Evolutionary conservation across 108 stramenopile species (phyloP).

Genomic region (Skeletonema marinoi): DNA sequence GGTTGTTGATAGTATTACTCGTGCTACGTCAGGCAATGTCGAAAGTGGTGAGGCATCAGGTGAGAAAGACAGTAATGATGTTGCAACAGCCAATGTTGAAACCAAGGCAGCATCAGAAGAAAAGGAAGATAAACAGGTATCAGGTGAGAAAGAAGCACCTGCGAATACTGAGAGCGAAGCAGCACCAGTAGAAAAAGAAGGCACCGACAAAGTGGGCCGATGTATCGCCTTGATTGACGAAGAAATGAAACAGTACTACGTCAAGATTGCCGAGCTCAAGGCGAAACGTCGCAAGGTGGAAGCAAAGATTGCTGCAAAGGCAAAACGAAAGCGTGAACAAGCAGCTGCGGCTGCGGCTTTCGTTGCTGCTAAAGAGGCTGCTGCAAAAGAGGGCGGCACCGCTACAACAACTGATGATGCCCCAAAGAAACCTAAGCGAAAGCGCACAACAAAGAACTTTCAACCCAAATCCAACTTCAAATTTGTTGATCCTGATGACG

Average conservation of each 20-base stretch:
- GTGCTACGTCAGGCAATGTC: background rate
- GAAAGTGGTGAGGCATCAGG: background rate
- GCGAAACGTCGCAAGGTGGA: background rate
- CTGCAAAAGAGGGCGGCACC: background rate
- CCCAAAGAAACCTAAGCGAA: background rate
- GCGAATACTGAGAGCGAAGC: background rate
- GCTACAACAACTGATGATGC: too few relatives aligned
- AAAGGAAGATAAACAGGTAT: background rate
- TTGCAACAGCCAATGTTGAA: background rate
- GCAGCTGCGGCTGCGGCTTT: background rate
- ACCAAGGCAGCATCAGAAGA: background rate
- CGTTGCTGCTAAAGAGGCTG: background rate
- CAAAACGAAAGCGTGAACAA: conserved; percentile 4
- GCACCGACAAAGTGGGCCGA: background rate
- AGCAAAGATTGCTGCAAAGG: background rate
- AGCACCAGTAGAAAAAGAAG: background rate
- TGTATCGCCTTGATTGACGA: conserved; percentile 9
- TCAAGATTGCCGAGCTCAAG: conserved; percentile 10
- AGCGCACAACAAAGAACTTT: background rate
- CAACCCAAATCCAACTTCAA: background rate
- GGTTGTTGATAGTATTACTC: conserved; percentile 7
- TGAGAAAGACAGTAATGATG: background rate
- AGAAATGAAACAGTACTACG: conserved; percentile 21
- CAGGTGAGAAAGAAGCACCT: background rate
- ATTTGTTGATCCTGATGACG: background rate